Base-by-base conservation (phyloP, 495 filamentous ascomycete genomes). In the Penicillium longicatenatum region DNA sequence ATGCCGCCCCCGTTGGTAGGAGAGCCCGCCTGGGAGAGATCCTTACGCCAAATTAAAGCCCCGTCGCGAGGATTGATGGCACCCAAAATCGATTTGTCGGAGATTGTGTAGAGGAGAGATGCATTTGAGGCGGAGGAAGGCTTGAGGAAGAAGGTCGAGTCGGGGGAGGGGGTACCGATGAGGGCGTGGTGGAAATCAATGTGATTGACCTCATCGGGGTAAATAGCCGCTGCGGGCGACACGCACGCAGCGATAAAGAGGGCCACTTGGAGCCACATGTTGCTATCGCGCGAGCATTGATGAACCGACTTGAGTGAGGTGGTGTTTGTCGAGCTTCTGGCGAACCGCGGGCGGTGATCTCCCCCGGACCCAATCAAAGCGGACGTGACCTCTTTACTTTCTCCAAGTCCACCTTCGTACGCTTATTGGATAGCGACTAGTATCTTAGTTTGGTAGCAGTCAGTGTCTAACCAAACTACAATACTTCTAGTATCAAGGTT, bases 161-260 rank as follows among this genome's bases (percentile, higher is more conserved):
- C 82, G 70, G 82, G 75, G 63, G 88, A 86, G 56, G 95, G 92
- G 17, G 88, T 70, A 61, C 94, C 94, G 63, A 98, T 77, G 39
- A 98, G 86, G 51, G 89, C 84, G 75, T 93, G 86, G 75, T 98
- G 95, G 80, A 89, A 98, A 76, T 99, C 94, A 70, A 92, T 83
- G 67, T 90, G 84, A 76, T 87, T 90, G 66, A 96, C 92, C 68
- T 98, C 94, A 66, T 99, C 94, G 50, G 82, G 77, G 77, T 89
- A 96, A 60, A 98, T 87, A 64, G 91, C 93, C 55, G 62, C 56
- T 58, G 67, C 65, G 41, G 73, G 71, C 47, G 74, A 70, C 59
- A 72, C 58, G 66, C 73, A 76, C 59, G 68, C 74, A 57, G 75
- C 70, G 63, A 75, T 53, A 47, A 75, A 60, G 50, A 79, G 68